Percentiles rank a stretch among this genome's conserved stretches.
Evolutionary conservation across 140 eudicot species (phyloP).

Genomic region (Bidens hawaiensis): DNA sequence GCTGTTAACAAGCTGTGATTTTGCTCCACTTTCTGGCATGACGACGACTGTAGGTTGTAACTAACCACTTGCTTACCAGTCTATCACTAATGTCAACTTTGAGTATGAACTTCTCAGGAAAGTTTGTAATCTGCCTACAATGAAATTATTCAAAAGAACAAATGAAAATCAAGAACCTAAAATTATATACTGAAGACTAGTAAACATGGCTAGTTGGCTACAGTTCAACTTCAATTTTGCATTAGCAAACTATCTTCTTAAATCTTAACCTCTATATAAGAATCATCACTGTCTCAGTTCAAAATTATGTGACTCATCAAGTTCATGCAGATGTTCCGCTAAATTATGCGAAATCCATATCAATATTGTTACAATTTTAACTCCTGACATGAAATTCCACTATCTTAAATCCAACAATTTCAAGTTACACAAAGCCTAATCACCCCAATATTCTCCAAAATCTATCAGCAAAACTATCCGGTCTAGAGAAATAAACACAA

Average conservation of each 20-base stretch:
- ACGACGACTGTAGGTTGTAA: conserved; percentile 11
- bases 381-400: too few species aligned
- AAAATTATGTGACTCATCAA: too few species aligned
- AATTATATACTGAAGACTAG: conserved; percentile 2
- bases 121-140: background rate
- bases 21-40: conserved; percentile 52
- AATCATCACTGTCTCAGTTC: too few species aligned
- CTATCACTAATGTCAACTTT: conserved; percentile 2
- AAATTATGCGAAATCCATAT: background rate
- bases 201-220: conserved; percentile 10
- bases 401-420: conserved; percentile 10
- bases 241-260: background rate
- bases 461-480: background rate
- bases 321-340: too few species aligned
- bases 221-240: conserved; percentile 12
- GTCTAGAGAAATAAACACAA: too few species aligned
- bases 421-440: background rate
- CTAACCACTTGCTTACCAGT: conserved; percentile 4
- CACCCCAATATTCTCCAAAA: too few species aligned
- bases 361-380: background rate
- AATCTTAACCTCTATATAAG: too few species aligned
- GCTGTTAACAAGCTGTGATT: conserved; percentile 22
- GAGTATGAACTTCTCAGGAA: conserved; percentile 3
- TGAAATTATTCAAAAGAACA: background rate
- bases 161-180: conserved; percentile 13